Percentiles rank a stretch among this genome's conserved stretches.
These are phyloP conservation scores for Botryotinia globosa DNA, from an alignment of 2,329 filamentous ascomycete genomes.

Conservation along the genomic window DNA sequence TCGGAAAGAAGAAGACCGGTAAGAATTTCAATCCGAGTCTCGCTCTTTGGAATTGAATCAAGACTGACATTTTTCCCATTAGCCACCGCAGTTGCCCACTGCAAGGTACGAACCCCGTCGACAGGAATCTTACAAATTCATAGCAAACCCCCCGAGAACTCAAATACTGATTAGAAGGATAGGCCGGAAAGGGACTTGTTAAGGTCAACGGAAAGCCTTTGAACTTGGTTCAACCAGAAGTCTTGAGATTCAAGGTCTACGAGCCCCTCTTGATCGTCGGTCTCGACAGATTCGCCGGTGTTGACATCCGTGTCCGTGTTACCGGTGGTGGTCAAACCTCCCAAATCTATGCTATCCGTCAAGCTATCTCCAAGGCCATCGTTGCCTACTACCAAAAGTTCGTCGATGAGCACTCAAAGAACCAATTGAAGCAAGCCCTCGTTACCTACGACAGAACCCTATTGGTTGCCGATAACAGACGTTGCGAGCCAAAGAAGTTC, in stretches of 20 bases:
- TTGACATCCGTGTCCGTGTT: conserved; percentile 97
- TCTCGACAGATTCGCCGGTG: conserved; percentile 92
- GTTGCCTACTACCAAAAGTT: conserved; percentile 99
- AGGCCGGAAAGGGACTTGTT: conserved; percentile 84
- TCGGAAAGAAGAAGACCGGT: conserved; percentile 90
- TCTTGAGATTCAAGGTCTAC: conserved; percentile 99
- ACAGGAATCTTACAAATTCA: neutral
- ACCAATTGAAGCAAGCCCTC: conserved; percentile 96
- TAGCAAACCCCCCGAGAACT: conserved; percentile 1
- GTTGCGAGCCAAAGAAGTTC: conserved; percentile 98
- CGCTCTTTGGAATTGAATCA: conserved; percentile 34
- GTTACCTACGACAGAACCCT: conserved; percentile 95
- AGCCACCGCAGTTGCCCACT: conserved; percentile 72
- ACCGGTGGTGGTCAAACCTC: conserved; percentile 96
- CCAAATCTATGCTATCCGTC: conserved; percentile 96
- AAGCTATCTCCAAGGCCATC: conserved; percentile 97
- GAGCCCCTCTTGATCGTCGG: conserved; percentile 97
- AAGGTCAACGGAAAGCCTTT: conserved; percentile 99
- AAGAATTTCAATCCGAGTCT: conserved; percentile 19
- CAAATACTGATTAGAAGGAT: conserved; percentile 29
- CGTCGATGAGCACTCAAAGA: conserved; percentile 99
- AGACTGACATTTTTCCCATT: conserved; percentile 34
- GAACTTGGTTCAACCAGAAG: conserved; percentile 88
- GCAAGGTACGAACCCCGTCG: conserved; percentile 58
- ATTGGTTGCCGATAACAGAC: conserved; percentile 97